Evolutionary conservation across 257 asterid genomes (phyloP), one percentile per base, ranked within the genome.

Genomic region (Cruciata laevipes): DNA sequence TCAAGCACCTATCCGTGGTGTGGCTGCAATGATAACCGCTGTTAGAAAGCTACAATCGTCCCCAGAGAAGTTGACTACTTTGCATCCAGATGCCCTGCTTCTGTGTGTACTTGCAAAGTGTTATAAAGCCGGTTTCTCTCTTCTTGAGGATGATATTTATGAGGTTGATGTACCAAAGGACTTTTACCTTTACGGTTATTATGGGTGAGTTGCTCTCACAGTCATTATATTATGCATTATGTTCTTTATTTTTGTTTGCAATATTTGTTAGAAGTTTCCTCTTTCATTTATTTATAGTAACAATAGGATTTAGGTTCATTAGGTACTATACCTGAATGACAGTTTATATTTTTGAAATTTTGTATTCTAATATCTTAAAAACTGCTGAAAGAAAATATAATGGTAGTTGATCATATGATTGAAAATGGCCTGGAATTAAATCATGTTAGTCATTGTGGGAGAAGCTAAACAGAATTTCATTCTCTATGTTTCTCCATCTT

Each of bases 111-210:
- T 87, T 70, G 83, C 99, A 0, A 93, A 93, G 87, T 85, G 88
- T 80, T 90, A 90, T 71, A 88, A 83, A 83, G 64, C 85, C 53
- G 97, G 97, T 58, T 77, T 88, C 69, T 81, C 87, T 60, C 76
- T 93, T 61, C 77, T 93, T 86, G 89, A 77, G 75, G 86, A 86
- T 38, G 87, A 86, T 75, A 69, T 88, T 40, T 83, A 76, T 83
- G 97, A 93, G 80, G 86, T 83, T 67, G 96, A 90, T 74, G 95
- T 88, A 73, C 97, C 97, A 23, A 89, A 89, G 66, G 99, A 93
- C 64, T 87, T 90, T 71, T 88, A 81, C 63, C 89, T 93, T 21
- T 93, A 90, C 64, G 88, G 96, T 79, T 93, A 90, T 73, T 93
- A 90, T 64, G 99, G 97, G 99, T 90, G 58, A 76, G 95, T 66